A percentile compares a stretch with the other conserved stretches of the same genome.
These are phyloP conservation scores for Alternaria rosae DNA, from an alignment of 2,329 filamentous ascomycete species.

Conservation along the genomic window DNA sequence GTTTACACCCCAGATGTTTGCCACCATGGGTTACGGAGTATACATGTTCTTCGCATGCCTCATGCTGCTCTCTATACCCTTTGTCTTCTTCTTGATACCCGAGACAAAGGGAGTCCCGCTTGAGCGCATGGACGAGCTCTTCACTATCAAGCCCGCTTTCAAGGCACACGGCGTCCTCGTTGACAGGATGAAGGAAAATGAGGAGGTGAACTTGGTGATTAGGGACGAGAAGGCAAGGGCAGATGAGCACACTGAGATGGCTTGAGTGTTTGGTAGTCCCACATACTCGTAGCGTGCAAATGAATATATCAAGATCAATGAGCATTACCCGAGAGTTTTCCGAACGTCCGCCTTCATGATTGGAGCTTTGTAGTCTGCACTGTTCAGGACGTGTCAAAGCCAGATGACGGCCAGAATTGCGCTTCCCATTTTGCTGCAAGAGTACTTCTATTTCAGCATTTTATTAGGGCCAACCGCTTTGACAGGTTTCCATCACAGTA, in stretches of 20 bases:
- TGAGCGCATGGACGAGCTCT: constrained; percentile 58
- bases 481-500: no score
- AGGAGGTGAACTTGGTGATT: constrained; percentile 38
- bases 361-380: not conserved
- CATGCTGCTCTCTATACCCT: constrained; percentile 53
- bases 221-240: constrained; percentile 47
- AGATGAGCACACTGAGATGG: constrained; percentile 21
- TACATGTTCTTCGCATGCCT: constrained; percentile 60
- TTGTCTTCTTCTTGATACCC: constrained; percentile 50
- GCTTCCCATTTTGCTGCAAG: no score
- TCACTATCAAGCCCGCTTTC: constrained; percentile 53
- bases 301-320: not conserved
- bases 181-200: constrained; percentile 46
- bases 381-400: not conserved
- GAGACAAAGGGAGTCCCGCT: constrained; percentile 57
- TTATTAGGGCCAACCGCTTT: no score
- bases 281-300: not conserved
- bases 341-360: not conserved
- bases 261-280: not conserved
- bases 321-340: not conserved
- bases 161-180: constrained; percentile 53
- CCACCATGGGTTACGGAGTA: constrained; percentile 54
- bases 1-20: constrained; percentile 73
- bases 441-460: no score
- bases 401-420: no score